Evolutionary conservation across 1,284 basidiomycete genomes (phyloP).

Genomic region (Cryptococcus neoformans): DNA sequence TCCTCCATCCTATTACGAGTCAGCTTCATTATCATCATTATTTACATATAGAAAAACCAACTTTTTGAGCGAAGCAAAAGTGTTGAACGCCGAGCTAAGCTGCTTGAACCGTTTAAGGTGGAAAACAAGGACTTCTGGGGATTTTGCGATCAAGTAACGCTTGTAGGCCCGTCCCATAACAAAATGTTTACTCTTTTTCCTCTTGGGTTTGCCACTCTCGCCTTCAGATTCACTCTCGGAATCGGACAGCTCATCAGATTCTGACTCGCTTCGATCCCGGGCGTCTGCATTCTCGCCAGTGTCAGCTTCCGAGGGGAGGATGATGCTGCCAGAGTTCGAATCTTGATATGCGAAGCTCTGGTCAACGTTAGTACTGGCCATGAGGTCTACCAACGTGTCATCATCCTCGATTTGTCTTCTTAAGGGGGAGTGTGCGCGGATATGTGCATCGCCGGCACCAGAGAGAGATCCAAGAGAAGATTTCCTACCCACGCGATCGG

Average conservation of each 20-base stretch:
- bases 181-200: constrained; percentile 46
- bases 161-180: constrained; percentile 83
- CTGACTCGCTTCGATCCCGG: not conserved
- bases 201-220: constrained; percentile 9
- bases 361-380: constrained; percentile 5
- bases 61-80: constrained; percentile 40
- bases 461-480: constrained; percentile 3
- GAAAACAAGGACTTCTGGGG: constrained; percentile 84
- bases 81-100: constrained; percentile 42
- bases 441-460: not conserved
- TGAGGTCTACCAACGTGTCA: constrained; percentile 6
- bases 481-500: not conserved
- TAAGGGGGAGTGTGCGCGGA: constrained; percentile 36
- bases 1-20: constrained; percentile 59
- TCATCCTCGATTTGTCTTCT: constrained; percentile 22
- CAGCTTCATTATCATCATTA: too few species aligned
- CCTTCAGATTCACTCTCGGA: constrained; percentile 36
- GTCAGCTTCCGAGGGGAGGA: not conserved
- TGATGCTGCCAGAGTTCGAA: constrained; percentile 1
- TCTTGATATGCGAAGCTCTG: constrained; percentile 3
- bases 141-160: constrained; percentile 81
- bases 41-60: too few species aligned
- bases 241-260: constrained; percentile 37
- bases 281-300: constrained; percentile 2
- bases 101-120: constrained; percentile 94